Percentiles rank a stretch among this genome's conserved stretches.
These are phyloP conservation scores for Penicillium sp. DNA, from an alignment of 2,329 filamentous ascomycete genomes.

Conservation along the genomic window DNA sequence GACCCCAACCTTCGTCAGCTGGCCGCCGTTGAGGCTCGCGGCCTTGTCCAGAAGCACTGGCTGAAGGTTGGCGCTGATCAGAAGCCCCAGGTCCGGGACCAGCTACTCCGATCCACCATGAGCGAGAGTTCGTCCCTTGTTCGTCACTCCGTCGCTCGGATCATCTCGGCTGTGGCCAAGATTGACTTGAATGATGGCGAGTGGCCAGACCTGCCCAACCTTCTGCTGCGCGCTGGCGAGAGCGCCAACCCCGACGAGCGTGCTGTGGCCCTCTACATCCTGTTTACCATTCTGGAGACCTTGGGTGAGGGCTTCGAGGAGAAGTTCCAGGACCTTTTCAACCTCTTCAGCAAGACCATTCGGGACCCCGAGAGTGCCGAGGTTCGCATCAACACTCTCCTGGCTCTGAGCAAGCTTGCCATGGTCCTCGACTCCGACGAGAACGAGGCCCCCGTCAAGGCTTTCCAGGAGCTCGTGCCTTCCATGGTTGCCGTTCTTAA, in stretches of 20 bases:
- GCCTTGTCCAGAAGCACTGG: slow-evolving; percentile 86
- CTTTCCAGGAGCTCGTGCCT: slow-evolving; percentile 78
- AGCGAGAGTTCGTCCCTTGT: slow-evolving; percentile 73
- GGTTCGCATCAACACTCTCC: slow-evolving; percentile 90
- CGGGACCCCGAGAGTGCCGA: slow-evolving; percentile 86
- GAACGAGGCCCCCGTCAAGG: slow-evolving; percentile 67
- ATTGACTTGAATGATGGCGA: slow-evolving; percentile 84
- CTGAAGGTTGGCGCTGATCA: slow-evolving; percentile 67
- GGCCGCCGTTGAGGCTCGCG: slow-evolving; percentile 83
- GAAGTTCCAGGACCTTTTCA: slow-evolving; percentile 75
- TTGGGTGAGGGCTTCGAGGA: slow-evolving; percentile 81
- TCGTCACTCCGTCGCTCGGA: slow-evolving; percentile 81
- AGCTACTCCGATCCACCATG: slow-evolving; percentile 79
- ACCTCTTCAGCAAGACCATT: slow-evolving; percentile 81
- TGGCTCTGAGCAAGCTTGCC: slow-evolving; percentile 82
- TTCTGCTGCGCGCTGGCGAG: slow-evolving; percentile 75
- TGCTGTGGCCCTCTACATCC: slow-evolving; percentile 88
- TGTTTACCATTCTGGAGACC: slow-evolving; percentile 86
- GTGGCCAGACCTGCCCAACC: slow-evolving; percentile 76
- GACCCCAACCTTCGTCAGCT: slow-evolving; percentile 75
- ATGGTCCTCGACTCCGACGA: slow-evolving; percentile 87
- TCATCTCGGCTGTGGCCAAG: slow-evolving; percentile 82
- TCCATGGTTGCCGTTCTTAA: slow-evolving; percentile 88
- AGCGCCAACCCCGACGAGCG: slow-evolving; percentile 74
- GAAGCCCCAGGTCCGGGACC: slow-evolving; percentile 75